These are phyloP conservation scores for Excoecaria cochinchinensis DNA, from an alignment of 345 rosid genomes.

Conservation along the genomic window DNA sequence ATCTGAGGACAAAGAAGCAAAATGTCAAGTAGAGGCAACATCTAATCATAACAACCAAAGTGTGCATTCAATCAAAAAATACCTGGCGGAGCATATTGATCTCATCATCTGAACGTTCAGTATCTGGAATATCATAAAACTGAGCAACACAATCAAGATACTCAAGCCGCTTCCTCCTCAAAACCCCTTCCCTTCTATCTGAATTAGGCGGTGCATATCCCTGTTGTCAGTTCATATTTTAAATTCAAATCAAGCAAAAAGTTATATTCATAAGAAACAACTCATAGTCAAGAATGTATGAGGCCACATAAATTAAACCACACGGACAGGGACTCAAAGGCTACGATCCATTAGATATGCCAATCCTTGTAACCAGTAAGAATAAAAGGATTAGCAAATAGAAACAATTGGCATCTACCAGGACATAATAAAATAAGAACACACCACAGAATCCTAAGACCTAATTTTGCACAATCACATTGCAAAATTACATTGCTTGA, in stretches of 20 bases:
- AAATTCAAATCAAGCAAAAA: conserved; percentile 44
- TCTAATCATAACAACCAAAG: conserved; percentile 1
- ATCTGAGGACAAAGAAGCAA: conserved; percentile 47
- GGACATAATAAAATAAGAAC: neutral
- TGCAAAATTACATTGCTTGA: neutral
- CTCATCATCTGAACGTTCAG: conserved; percentile 99
- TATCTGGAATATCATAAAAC: conserved; percentile 86
- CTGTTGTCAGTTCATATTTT: conserved; percentile 89
- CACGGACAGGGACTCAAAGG: neutral
- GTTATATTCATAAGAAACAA: neutral
- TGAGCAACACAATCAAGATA: conserved; percentile 94
- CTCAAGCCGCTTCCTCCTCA: conserved; percentile 85
- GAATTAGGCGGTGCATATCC: conserved; percentile 99
- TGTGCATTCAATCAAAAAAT: conserved; percentile 11
- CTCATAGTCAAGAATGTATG: neutral
- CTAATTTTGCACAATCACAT: neutral
- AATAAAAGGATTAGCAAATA: neutral
- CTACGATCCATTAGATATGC: neutral
- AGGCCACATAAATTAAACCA: conserved; percentile 2
- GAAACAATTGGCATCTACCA: neutral
- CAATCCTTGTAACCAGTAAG: neutral
- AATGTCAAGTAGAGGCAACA: conserved; percentile 13
- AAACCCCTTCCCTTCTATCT: conserved; percentile 96
- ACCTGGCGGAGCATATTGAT: conserved; percentile 98
- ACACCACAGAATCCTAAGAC: neutral